Conservation (phyloP, 495 filamentous ascomycete species). For the Trichodelitschia bisporula region DNA sequence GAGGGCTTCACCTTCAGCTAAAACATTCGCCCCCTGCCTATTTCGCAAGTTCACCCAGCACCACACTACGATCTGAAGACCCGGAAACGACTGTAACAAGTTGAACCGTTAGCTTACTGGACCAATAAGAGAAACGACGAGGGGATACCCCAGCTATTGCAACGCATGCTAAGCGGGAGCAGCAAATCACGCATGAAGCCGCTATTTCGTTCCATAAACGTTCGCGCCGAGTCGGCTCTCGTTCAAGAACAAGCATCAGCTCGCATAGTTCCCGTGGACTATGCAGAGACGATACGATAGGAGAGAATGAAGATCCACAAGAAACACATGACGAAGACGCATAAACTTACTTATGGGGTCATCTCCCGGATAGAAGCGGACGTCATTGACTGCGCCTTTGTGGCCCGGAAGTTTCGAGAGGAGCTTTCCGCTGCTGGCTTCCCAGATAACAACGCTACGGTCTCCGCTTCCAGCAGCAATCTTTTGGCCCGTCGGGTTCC, state of each 20-base stretch:
- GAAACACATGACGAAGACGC: slow-evolving; percentile 1
- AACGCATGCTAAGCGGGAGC: too few relatives aligned
- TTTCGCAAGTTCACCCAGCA: slow-evolving; percentile 53
- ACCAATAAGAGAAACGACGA: not conserved
- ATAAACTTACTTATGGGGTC: slow-evolving; percentile 67
- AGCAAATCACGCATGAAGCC: too few relatives aligned
- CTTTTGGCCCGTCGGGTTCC: slow-evolving; percentile 66
- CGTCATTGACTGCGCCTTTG: slow-evolving; percentile 87
- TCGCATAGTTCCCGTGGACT: too few relatives aligned
- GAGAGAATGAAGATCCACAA: too few relatives aligned
- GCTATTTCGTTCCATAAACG: too few relatives aligned
- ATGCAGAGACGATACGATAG: too few relatives aligned
- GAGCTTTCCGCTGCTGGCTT: slow-evolving; percentile 54
- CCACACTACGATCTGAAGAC: slow-evolving; percentile 56
- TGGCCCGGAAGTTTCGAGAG: slow-evolving; percentile 89
- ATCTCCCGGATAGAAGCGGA: slow-evolving; percentile 58
- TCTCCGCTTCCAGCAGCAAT: slow-evolving; percentile 82
- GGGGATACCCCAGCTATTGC: too few relatives aligned
- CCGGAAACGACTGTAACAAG: slow-evolving; percentile 45
- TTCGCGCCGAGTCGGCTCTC: too few relatives aligned
- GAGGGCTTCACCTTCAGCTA: too few relatives aligned
- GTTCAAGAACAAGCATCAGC: too few relatives aligned
- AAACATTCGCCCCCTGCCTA: too few relatives aligned
- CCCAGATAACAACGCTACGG: slow-evolving; percentile 78
- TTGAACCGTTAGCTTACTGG: not conserved